Evolutionary conservation across 2,329 filamentous ascomycete species (phyloP).

Genomic region (Aureobasidium sp.): DNA sequence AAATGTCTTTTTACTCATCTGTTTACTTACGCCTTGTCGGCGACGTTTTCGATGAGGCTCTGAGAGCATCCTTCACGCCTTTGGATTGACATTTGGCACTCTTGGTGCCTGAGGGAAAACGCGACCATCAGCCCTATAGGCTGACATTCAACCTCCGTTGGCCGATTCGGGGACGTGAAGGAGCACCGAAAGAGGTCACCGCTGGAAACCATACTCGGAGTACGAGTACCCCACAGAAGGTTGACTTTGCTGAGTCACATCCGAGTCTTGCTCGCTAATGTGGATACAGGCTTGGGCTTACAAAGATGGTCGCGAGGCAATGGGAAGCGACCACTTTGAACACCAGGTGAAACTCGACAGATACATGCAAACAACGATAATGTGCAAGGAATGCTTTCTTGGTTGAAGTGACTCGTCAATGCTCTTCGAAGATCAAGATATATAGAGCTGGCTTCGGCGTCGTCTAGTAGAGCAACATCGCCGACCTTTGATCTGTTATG

Average conservation of each 20-base stretch:
- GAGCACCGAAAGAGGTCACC: background rate
- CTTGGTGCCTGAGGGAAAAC: background rate
- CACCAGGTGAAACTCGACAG: background rate
- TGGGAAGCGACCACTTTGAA: background rate
- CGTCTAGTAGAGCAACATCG: background rate
- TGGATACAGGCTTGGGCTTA: background rate
- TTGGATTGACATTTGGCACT: background rate
- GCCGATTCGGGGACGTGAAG: background rate
- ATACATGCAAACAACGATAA: background rate
- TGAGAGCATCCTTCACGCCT: background rate
- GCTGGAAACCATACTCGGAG: background rate
- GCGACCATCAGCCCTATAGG: conserved; percentile 6
- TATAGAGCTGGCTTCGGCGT: background rate
- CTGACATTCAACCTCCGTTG: background rate
- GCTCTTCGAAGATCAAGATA: background rate
- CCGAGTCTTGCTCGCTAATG: background rate
- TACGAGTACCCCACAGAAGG: background rate
- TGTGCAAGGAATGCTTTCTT: background rate
- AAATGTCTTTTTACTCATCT: background rate
- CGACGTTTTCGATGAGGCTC: background rate
- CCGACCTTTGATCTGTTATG: background rate
- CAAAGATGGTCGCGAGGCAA: background rate
- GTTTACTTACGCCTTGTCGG: background rate
- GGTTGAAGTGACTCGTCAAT: background rate
- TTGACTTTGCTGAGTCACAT: background rate